Base-by-base conservation (phyloP, 2,329 filamentous ascomycete species). In the Uncinocarpus reesii region DNA sequence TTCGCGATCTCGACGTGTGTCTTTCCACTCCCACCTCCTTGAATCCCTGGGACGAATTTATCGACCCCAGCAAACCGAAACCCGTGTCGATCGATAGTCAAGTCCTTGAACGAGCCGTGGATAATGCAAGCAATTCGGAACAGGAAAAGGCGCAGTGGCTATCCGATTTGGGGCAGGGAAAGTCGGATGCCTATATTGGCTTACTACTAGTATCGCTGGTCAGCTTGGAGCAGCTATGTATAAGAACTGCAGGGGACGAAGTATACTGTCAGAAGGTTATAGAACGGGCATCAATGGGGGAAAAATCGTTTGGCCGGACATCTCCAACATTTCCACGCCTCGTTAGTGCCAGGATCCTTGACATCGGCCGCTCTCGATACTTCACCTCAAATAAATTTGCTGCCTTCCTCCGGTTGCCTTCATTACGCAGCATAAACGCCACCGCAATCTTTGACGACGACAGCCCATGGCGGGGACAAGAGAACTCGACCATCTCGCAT, bases 381-480 rank as follows among this genome's bases (percentile, higher is more conserved):
- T 18, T 36, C 15, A 36, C 38, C 4, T 42, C 46, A 1, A 35
- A 37, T 15, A 37, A 28, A 10, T 4, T 37, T 18, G 16, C 40
- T n/a, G 21, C 48, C 1, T 47, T 51, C 21, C 34, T 37, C n/a
- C 42, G 20, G 35, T 48, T 53, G 2, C 48, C 44, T 8, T 38
- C 38, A 3, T 11, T 53, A 15, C 44, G 24, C 7, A 11, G 18
- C 7, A 15, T 51, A 13, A 3, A 20, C 8, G 45, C 43, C 4
- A 23, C 23, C 3, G 15, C 43, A 10, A 26, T 46, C 11, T 46
- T 29, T 24, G 43, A 46, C 15, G 24, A 36, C 26, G 43, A 38
- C 16, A 15, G 18, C 2, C 3, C 24, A 13, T 42, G 46, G 37
- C 10, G 6, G 21, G 15, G 16, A 21, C 37, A 37, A 21, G 29